Evolutionary conservation across 164 flowering plant genomes (phyloP).

Genomic region (Protea cynaroides): DNA sequence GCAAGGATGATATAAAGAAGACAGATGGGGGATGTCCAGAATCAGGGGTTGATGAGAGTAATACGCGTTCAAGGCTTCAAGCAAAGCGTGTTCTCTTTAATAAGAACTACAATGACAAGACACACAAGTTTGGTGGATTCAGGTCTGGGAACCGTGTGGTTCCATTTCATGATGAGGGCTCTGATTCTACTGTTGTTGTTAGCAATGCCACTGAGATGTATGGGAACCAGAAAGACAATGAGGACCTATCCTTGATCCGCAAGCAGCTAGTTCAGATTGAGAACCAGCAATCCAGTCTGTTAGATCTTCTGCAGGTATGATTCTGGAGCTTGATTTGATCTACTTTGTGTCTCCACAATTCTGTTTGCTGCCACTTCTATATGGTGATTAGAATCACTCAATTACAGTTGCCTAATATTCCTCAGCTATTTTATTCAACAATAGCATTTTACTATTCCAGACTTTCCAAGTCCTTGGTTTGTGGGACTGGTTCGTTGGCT

Average conservation of each 20-base stretch:
- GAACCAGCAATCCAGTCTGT: slow-evolving; percentile 69
- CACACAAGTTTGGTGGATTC: slow-evolving; percentile 33
- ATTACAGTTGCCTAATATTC: not conserved
- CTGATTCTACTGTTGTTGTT: slow-evolving; percentile 29
- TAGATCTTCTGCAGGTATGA: slow-evolving; percentile 84
- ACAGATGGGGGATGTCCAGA: slow-evolving; percentile 23
- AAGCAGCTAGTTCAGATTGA: slow-evolving; percentile 86
- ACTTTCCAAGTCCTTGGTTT: too few species aligned
- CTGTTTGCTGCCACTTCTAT: not conserved
- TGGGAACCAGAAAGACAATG: slow-evolving; percentile 41
- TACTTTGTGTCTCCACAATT: not conserved
- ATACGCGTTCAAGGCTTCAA: slow-evolving; percentile 29
- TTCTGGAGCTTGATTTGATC: slow-evolving; percentile 6
- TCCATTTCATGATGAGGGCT: slow-evolving; percentile 44
- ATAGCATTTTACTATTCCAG: not conserved
- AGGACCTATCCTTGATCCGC: slow-evolving; percentile 66
- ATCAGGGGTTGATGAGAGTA: slow-evolving; percentile 23
- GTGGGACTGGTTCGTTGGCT: too few species aligned
- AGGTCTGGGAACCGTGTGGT: slow-evolving; percentile 64
- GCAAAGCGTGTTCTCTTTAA: slow-evolving; percentile 41
- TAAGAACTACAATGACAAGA: slow-evolving; percentile 39
- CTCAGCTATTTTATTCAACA: not conserved
- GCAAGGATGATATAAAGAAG: slow-evolving; percentile 20
- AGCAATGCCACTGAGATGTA: slow-evolving; percentile 27
- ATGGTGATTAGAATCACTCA: not conserved